phyloP scores from a whole-genome alignment of 129 eudicot species.

The Arctium minus region DNA sequence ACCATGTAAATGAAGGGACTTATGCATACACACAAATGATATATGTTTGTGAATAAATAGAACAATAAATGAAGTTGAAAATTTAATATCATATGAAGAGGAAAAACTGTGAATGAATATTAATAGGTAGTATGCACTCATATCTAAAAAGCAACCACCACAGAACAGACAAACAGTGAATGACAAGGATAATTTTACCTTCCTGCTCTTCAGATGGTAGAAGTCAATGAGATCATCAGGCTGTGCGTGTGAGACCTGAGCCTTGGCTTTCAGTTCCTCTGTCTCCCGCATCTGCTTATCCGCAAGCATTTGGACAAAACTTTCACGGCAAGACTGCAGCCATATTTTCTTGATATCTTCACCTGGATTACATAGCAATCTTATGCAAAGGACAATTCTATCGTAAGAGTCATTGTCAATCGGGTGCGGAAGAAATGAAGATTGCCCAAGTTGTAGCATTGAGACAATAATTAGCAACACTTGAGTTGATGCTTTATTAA shows the following conservation, averaged over 20 bases:
- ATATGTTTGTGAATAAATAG: not conserved
- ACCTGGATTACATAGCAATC: constrained; percentile 65
- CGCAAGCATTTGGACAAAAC: constrained; percentile 96
- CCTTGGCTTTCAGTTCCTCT: constrained; percentile 89
- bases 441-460: constrained; percentile 89
- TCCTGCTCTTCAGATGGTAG: constrained; percentile 94
- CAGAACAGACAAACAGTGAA: not conserved
- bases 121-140: not conserved
- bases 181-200: constrained; percentile 41
- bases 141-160: not conserved
- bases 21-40: not conserved
- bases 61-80: not conserved
- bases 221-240: constrained; percentile 98
- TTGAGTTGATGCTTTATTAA: constrained; percentile 59
- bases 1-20: not conserved
- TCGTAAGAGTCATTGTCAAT: constrained; percentile 90
- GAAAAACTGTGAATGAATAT: not conserved
- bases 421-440: constrained; percentile 91
- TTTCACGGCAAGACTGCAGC: constrained; percentile 89
- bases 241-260: constrained; percentile 80
- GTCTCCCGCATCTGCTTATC: constrained; percentile 91
- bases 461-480: constrained; percentile 69
- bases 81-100: not conserved
- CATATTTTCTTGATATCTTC: constrained; percentile 77
- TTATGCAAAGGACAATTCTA: constrained; percentile 76